These are phyloP conservation scores for Sugiyamaella grinbergsii DNA, from an alignment of 1,139 yeast species.

Conservation along the genomic window DNA sequence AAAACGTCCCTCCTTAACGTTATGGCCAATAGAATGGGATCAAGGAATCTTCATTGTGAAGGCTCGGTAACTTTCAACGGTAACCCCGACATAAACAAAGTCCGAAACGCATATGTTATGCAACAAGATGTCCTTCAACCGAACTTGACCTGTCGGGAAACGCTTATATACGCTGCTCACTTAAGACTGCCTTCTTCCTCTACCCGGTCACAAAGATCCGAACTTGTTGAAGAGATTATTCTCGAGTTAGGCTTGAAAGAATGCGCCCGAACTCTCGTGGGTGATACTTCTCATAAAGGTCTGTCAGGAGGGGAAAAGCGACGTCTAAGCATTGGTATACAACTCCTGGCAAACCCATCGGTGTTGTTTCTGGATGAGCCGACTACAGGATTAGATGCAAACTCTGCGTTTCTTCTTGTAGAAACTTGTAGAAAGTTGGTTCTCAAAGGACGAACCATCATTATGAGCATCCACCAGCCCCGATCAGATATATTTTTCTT, in stretches of 20 bases:
- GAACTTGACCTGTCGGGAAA: conserved; percentile 69
- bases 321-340: conserved; percentile 76
- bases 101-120: conserved; percentile 67
- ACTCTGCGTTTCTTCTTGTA: conserved; percentile 69
- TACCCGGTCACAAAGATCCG: conserved; percentile 47
- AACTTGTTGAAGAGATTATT: conserved; percentile 60
- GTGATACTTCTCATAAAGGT: conserved; percentile 53
- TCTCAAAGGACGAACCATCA: conserved; percentile 66
- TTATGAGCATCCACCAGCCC: conserved; percentile 84
- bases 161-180: conserved; percentile 69
- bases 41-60: conserved; percentile 34
- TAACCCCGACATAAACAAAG: conserved; percentile 36
- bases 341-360: conserved; percentile 73
- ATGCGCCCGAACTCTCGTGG: conserved; percentile 59
- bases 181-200: conserved; percentile 55
- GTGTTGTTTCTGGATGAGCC: conserved; percentile 83
- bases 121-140: conserved; percentile 78
- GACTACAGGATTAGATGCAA: conserved; percentile 84
- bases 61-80: conserved; percentile 48
- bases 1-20: conserved; percentile 79
- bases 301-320: conserved; percentile 87
- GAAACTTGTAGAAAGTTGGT: conserved; percentile 60
- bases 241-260: conserved; percentile 63
- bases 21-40: conserved; percentile 61
- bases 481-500: conserved; percentile 70